Conservation (phyloP, 805 yeast species). For the Scheffersomyces stipitis region DNA sequence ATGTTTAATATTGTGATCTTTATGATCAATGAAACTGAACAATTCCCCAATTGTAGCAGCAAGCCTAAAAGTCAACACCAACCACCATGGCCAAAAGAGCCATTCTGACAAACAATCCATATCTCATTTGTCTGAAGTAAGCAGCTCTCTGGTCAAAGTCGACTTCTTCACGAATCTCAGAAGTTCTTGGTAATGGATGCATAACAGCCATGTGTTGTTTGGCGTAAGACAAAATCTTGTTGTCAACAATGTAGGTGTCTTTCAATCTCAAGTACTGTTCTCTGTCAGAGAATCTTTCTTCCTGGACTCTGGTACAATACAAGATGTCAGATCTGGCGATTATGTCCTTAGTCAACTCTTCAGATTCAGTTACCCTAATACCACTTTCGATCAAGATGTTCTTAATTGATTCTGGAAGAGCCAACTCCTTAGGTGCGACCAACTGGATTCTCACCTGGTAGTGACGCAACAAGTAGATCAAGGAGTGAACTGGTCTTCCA, state of each 20-base stretch:
- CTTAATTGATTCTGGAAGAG: constrained; percentile 73
- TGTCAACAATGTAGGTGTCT: constrained; percentile 90
- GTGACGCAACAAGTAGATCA: constrained; percentile 84
- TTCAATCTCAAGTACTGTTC: constrained; percentile 83
- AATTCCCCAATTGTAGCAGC: constrained; percentile 19
- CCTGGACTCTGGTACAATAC: constrained; percentile 97
- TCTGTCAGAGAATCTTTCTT: constrained; percentile 83
- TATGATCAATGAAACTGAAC: too few relatives aligned
- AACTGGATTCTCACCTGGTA: constrained; percentile 92
- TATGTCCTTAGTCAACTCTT: constrained; percentile 77
- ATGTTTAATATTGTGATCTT: too few relatives aligned
- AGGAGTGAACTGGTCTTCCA: constrained; percentile 98
- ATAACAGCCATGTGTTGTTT: constrained; percentile 98
- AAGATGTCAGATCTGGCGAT: constrained; percentile 89
- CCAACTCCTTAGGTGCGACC: constrained; percentile 86
- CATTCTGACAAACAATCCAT: constrained; percentile 98
- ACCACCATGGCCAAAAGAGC: constrained; percentile 97
- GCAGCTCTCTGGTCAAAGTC: constrained; percentile 99
- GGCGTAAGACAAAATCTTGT: constrained; percentile 85
- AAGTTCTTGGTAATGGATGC: constrained; percentile 98
- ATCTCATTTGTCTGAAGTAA: constrained; percentile 98
- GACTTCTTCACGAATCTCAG: constrained; percentile 96
- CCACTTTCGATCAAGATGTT: constrained; percentile 64
- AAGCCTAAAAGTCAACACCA: constrained; percentile 77
- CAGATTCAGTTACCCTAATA: constrained; percentile 72